These are phyloP conservation scores for Lenzites betulinus DNA, from an alignment of 768 basidiomycete species.

Conservation along the genomic window DNA sequence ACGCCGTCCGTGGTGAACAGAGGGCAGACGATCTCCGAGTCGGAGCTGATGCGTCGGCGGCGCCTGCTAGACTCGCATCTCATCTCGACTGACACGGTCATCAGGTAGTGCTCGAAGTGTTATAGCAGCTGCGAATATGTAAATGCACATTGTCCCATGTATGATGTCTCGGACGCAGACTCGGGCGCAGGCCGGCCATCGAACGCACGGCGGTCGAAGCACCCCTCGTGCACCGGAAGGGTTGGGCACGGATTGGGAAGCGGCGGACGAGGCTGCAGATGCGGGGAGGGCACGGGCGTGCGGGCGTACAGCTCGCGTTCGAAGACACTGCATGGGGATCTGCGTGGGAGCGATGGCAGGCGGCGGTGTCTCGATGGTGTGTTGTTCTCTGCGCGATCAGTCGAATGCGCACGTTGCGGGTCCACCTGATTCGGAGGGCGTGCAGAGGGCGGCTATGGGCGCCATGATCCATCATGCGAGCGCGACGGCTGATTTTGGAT, in stretches of 20 bases:
- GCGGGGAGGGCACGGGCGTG: neutral
- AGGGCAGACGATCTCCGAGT: slow-evolving; percentile 75
- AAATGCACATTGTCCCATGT: too few species aligned
- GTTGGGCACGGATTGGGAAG: too few species aligned
- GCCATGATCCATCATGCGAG: neutral
- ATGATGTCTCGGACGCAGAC: too few species aligned
- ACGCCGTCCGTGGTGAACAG: slow-evolving; percentile 34
- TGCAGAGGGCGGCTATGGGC: neutral
- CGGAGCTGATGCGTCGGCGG: slow-evolving; percentile 75
- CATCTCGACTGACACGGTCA: slow-evolving; percentile 20
- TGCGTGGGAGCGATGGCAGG: slow-evolving; percentile 7
- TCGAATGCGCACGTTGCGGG: neutral
- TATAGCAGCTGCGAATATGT: too few species aligned
- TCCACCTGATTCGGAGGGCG: neutral
- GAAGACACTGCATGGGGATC: slow-evolving; percentile 14
- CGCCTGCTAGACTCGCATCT: slow-evolving; percentile 72
- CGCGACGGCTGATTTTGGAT: neutral
- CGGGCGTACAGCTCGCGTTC: slow-evolving; percentile 16
- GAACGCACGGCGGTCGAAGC: neutral
- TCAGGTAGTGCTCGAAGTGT: too few species aligned
- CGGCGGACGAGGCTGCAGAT: too few species aligned
- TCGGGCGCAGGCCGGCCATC: too few species aligned
- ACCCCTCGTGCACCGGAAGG: neutral
- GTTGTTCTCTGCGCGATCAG: neutral
- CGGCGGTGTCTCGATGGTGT: slow-evolving; percentile 17